A percentile compares a stretch with the other conserved stretches of the same genome.
These are phyloP conservation scores for Penicillium capsulatum DNA, from an alignment of 2,329 filamentous ascomycete genomes.

Conservation along the genomic window DNA sequence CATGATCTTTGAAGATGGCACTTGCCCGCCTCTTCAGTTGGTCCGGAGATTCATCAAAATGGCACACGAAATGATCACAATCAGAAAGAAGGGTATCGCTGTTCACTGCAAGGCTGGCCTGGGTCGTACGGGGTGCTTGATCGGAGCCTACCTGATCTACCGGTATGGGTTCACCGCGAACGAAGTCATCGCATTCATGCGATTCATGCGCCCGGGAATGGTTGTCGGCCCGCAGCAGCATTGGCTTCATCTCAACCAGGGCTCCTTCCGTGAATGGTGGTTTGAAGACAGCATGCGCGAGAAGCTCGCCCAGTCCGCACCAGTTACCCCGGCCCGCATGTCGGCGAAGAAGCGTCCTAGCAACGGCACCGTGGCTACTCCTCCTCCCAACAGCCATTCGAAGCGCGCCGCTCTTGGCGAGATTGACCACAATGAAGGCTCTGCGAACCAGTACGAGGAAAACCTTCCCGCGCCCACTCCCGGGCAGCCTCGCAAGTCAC, in stretches of 20 bases:
- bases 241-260: conserved; percentile 97
- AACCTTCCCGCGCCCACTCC: conserved; percentile 93
- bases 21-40: conserved; percentile 81
- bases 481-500: conserved; percentile 88
- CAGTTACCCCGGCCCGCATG: conserved; percentile 52
- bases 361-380: conserved; percentile 71
- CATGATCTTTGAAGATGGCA: conserved; percentile 99
- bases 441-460: conserved; percentile 58
- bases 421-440: conserved; percentile 72
- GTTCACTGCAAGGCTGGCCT: conserved; percentile 98
- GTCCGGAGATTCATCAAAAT: conserved; percentile 93
- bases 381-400: conserved; percentile 71
- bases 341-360: conserved; percentile 62
- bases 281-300: conserved; percentile 73
- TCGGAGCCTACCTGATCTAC: conserved; percentile 97
- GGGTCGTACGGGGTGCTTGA: conserved; percentile 90
- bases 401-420: conserved; percentile 86
- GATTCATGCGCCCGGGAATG: conserved; percentile 98
- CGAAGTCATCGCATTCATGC: conserved; percentile 96
- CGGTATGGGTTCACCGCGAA: conserved; percentile 95
- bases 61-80: conserved; percentile 88
- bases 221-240: conserved; percentile 98
- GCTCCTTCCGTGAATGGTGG: conserved; percentile 98
- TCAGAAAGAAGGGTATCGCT: conserved; percentile 87
- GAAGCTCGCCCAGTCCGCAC: conserved; percentile 65